These are phyloP conservation scores for Colletotrichum graminicola DNA, from an alignment of 2,329 filamentous ascomycete species.

Conservation along the genomic window DNA sequence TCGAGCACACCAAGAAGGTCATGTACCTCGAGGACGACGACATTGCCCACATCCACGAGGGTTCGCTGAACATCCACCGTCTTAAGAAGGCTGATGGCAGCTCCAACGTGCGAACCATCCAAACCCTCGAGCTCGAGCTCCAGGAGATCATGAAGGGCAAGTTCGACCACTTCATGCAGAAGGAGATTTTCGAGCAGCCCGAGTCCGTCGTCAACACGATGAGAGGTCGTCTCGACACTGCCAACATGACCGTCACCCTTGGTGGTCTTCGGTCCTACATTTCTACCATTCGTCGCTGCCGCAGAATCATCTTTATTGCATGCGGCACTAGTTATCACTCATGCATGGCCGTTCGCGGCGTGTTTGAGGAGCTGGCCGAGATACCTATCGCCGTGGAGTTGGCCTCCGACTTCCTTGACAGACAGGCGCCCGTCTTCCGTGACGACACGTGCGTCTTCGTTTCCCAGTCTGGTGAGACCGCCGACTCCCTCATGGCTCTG, in stretches of 20 bases:
- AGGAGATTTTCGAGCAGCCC: conserved; percentile 99
- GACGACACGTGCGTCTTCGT: conserved; percentile 99
- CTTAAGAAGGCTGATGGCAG: conserved; percentile 96
- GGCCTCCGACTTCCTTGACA: conserved; percentile 97
- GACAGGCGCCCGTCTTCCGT: conserved; percentile 97
- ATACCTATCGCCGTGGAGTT: conserved; percentile 98
- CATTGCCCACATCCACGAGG: conserved; percentile 99
- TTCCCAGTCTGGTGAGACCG: conserved; percentile 98
- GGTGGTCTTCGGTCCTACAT: conserved; percentile 98
- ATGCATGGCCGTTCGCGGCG: conserved; percentile 98
- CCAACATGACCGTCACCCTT: conserved; percentile 94
- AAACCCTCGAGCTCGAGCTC: conserved; percentile 98
- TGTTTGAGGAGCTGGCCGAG: conserved; percentile 97
- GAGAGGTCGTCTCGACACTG: conserved; percentile 95
- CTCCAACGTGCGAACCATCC: conserved; percentile 97
- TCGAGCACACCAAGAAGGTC: conserved; percentile 99
- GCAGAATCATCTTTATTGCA: conserved; percentile 98
- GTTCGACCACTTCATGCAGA: conserved; percentile 99
- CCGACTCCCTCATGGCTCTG: conserved; percentile 96
- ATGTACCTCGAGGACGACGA: conserved; percentile 99
- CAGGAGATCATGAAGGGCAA: conserved; percentile 99
- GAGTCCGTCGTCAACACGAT: conserved; percentile 99
- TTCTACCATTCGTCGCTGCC: conserved; percentile 93
- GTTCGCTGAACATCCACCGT: conserved; percentile 98
- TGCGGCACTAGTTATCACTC: conserved; percentile 99